phyloP scores from a whole-genome alignment of 2,329 filamentous ascomycete genomes.

The Sclerotinia trifoliorum region DNA sequence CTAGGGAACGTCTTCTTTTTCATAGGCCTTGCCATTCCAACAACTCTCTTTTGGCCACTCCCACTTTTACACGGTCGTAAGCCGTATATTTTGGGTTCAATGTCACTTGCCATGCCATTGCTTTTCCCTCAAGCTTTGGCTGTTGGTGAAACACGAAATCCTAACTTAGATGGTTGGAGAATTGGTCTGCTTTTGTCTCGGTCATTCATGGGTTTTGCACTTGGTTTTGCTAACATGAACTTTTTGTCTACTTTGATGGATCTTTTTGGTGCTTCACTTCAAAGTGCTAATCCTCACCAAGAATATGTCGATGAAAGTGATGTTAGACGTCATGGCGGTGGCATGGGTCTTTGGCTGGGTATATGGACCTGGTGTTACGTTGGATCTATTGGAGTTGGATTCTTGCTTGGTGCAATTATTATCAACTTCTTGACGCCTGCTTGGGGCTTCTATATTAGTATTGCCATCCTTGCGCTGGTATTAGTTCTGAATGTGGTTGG shows the following conservation, averaged over 20 bases:
- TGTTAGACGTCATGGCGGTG: conserved; percentile 71
- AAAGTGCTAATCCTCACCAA: conserved; percentile 70
- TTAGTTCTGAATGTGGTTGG: conserved; percentile 68
- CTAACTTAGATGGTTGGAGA: conserved; percentile 55
- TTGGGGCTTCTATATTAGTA: conserved; percentile 75
- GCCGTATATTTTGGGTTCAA: conserved; percentile 68
- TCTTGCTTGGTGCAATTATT: conserved; percentile 67
- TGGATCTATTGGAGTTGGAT: conserved; percentile 69
- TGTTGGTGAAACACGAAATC: conserved; percentile 56
- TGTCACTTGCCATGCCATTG: conserved; percentile 68
- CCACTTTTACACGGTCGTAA: conserved; percentile 74
- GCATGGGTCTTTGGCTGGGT: conserved; percentile 76
- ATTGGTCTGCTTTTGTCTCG: conserved; percentile 62
- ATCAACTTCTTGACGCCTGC: conserved; percentile 63
- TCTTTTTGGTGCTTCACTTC: conserved; percentile 72
- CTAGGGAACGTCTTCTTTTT: conserved; percentile 74
- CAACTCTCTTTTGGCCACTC: conserved; percentile 70
- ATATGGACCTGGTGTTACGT: conserved; percentile 77
- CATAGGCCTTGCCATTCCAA: conserved; percentile 67
- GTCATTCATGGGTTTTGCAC: conserved; percentile 62
- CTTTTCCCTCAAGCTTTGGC: conserved; percentile 74
- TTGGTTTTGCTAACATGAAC: conserved; percentile 78
- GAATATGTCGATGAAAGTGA: conserved; percentile 67
- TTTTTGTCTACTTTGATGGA: conserved; percentile 70
- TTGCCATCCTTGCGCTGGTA: conserved; percentile 63